phyloP scores from a whole-genome alignment of 805 yeast genomes.

The Metschnikowia vanudenii region DNA sequence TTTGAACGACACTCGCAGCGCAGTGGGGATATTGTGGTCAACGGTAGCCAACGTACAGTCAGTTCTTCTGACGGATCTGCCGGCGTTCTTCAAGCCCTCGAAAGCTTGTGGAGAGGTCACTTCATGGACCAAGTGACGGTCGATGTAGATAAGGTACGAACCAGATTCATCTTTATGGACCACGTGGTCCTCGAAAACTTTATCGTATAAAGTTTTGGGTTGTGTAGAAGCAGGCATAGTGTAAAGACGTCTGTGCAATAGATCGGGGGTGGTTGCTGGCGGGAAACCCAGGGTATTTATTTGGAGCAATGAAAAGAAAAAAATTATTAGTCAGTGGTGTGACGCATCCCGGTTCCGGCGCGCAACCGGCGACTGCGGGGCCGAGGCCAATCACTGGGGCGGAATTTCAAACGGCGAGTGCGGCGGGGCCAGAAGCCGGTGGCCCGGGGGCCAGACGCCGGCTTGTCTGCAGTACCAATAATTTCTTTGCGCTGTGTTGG shows the following conservation, averaged over 20 bases:
- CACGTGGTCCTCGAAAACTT: slow-evolving; percentile 91
- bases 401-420: slow-evolving; percentile 3
- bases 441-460: background rate
- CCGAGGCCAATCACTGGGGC: slow-evolving; percentile 14
- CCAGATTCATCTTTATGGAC: slow-evolving; percentile 89
- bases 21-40: slow-evolving; percentile 96
- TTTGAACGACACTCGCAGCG: slow-evolving; percentile 75
- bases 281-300: background rate
- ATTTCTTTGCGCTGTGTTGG: no score
- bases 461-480: no score
- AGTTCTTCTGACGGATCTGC: slow-evolving; percentile 82
- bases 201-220: slow-evolving; percentile 77
- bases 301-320: background rate
- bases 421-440: no score
- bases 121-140: slow-evolving; percentile 96
- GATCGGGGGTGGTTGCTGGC: no score
- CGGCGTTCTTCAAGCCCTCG: slow-evolving; percentile 88
- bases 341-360: slow-evolving; percentile 19
- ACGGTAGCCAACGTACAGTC: slow-evolving; percentile 95
- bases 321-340: background rate
- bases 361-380: slow-evolving; percentile 15
- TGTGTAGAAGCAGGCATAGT: slow-evolving; percentile 15
- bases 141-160: slow-evolving; percentile 84
- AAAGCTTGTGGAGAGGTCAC: slow-evolving; percentile 99
- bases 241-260: no score